These are phyloP conservation scores for Leccinum sublutescens DNA, from an alignment of 768 basidiomycete species.

Conservation along the genomic window DNA sequence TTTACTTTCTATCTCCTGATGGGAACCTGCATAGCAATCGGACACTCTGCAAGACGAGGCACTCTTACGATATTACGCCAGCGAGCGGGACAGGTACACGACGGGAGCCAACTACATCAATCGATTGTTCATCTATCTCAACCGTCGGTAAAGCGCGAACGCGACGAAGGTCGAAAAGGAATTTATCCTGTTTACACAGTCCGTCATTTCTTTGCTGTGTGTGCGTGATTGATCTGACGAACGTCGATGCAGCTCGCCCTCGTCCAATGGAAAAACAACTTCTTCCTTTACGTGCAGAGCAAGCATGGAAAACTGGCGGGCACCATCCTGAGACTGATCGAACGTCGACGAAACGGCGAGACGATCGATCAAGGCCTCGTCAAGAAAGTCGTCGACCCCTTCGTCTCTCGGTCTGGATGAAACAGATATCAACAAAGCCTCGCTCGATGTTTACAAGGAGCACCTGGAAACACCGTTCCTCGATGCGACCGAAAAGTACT, in stretches of 20 bases:
- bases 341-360: constrained; percentile 92
- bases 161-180: constrained; percentile 93
- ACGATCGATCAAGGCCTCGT: constrained; percentile 89
- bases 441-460: constrained; percentile 89
- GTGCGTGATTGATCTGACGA: constrained; percentile 2
- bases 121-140: constrained; percentile 94
- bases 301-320: constrained; percentile 80
- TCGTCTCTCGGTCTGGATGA: constrained; percentile 96
- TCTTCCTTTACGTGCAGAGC: constrained; percentile 86
- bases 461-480: constrained; percentile 91
- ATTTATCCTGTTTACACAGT: constrained; percentile 97
- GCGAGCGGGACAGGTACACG: constrained; percentile 95
- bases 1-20: constrained; percentile 15
- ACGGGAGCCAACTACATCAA: constrained; percentile 97
- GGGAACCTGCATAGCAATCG: constrained; percentile 52
- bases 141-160: constrained; percentile 97
- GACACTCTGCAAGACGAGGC: constrained; percentile 83
- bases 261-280: constrained; percentile 92
- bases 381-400: constrained; percentile 93
- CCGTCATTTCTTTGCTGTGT: constrained; percentile 27
- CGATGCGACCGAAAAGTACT: constrained; percentile 84
- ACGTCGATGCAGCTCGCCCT: constrained; percentile 67
- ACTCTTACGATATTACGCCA: constrained; percentile 85
- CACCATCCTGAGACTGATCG: constrained; percentile 86
- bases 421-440: constrained; percentile 85